phyloP scores from a whole-genome alignment of 2,329 filamentous ascomycete species.

The Xylaria sp. region DNA sequence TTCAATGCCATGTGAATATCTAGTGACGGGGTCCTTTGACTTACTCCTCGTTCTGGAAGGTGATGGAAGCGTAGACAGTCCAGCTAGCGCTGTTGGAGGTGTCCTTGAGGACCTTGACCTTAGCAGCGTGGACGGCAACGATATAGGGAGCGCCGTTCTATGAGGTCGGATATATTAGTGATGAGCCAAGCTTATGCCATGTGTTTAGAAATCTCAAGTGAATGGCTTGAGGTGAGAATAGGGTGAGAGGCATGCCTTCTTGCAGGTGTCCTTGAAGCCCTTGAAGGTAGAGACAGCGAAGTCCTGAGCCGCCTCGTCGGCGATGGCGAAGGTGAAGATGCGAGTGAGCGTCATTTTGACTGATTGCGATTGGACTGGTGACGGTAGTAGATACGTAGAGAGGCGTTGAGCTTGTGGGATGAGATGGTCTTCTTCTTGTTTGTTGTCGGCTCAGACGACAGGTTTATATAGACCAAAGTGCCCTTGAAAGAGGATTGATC shows the following conservation, averaged over 20 bases:
- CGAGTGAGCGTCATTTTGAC: slow-evolving; percentile 28
- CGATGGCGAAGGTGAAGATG: slow-evolving; percentile 25
- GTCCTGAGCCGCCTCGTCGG: slow-evolving; percentile 24
- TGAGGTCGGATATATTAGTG: slow-evolving; percentile 8
- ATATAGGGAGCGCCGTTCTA: slow-evolving; percentile 27
- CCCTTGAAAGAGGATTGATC: slow-evolving; percentile 22
- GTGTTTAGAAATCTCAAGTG: background rate
- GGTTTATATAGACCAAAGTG: slow-evolving; percentile 27
- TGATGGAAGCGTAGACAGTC: slow-evolving; percentile 26
- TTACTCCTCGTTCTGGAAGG: slow-evolving; percentile 25
- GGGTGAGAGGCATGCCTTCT: slow-evolving; percentile 18
- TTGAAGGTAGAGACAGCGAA: slow-evolving; percentile 24
- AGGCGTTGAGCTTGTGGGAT: slow-evolving; percentile 16
- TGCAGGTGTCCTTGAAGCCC: slow-evolving; percentile 22
- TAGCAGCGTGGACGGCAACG: slow-evolving; percentile 19
- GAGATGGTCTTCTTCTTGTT: slow-evolving; percentile 7
- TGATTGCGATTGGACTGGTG: background rate
- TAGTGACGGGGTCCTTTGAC: background rate
- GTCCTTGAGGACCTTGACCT: slow-evolving; percentile 25
- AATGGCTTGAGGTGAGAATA: background rate
- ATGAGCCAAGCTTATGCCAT: background rate
- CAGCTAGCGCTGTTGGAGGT: slow-evolving; percentile 11
- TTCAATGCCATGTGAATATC: background rate
- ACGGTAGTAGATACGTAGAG: slow-evolving; percentile 5
- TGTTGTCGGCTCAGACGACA: background rate